Percentiles rank a stretch among this genome's conserved stretches.
These are phyloP conservation scores for Pseudocercospora cruenta DNA, from an alignment of 2,329 filamentous ascomycete genomes.

Conservation along the genomic window DNA sequence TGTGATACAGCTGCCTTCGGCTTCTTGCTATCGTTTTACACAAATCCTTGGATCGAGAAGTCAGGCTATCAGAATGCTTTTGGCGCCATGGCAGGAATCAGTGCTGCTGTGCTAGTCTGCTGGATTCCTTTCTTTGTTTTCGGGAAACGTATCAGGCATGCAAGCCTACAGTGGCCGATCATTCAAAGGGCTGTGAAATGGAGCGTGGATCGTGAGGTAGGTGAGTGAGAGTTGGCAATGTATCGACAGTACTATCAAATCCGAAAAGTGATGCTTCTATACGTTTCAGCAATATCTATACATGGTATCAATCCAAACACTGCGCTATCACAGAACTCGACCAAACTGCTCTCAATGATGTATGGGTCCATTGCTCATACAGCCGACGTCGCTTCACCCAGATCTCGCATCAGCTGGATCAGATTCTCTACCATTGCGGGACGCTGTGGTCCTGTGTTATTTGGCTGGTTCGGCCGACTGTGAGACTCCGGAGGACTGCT, in stretches of 20 bases:
- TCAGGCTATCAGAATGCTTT: constrained; percentile 57
- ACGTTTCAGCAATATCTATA: neutral
- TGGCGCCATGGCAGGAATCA: constrained; percentile 62
- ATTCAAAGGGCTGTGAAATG: constrained; percentile 9
- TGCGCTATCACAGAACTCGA: neutral
- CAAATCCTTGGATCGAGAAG: constrained; percentile 60
- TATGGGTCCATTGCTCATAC: constrained; percentile 1
- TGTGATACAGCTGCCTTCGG: constrained; percentile 52
- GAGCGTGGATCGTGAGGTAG: constrained; percentile 13
- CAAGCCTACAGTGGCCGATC: constrained; percentile 55
- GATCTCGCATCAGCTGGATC: constrained; percentile 27
- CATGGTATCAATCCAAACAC: constrained; percentile 12
- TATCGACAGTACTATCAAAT: neutral
- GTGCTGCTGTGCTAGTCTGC: constrained; percentile 50
- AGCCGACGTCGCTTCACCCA: constrained; percentile 26
- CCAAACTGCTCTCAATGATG: neutral
- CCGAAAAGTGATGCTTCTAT: neutral
- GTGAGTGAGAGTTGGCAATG: constrained; percentile 1
- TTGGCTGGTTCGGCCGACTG: neutral
- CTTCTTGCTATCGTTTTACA: constrained; percentile 64
- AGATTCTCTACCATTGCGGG: constrained; percentile 29
- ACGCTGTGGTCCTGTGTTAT: constrained; percentile 19
- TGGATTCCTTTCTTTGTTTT: constrained; percentile 58
- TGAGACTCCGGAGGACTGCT: constrained; percentile 22
- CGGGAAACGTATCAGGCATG: constrained; percentile 54